Evolutionary conservation across 495 filamentous ascomycete species (phyloP), one percentile per base, ranked within the genome.

Genomic region (Hyphodiscus hymeniophilus): DNA sequence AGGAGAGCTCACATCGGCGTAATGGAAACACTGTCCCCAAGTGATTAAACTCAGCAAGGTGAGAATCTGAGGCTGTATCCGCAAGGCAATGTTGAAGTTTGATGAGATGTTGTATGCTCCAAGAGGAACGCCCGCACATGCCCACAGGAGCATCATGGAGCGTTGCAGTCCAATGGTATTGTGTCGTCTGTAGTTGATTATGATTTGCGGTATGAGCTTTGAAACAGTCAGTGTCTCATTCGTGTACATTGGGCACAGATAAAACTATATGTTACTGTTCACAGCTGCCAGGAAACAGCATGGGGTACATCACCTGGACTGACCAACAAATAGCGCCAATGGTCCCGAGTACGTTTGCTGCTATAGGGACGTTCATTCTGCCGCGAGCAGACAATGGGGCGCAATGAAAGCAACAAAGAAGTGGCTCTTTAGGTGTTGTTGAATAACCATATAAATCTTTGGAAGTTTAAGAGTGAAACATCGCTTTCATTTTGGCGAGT

Each of bases 101-200:
- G 71, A 60, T 3, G 78, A 71, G 38, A 83, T 78, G 52, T 82
- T 83, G 58, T 81, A 83, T 4, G 80, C 77, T 2, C 80, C 80
- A 0, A 84, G 70, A 7, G 80, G 76, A 5, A 82, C 72, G 0
- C 80, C 79, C 1, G 80, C 79, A 31, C 63, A 69, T 4, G 80
- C 80, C 80, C 80, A 84, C 15, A 81, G 63, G 15, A 82, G 65
- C 79, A 83, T 82, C 79, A 84, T 82, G 3, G 76, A 73, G 0
- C 69, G 66, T 43, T 81, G 79, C 0, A 84, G 60, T 10, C 80
- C 78, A 28, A 63, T 67, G 0, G 78, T 77, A 61, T 78, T 62
- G 48, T 82, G 75, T 18, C 79, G 61, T 16, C 72, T 69, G 50
- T 80, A 77, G 57, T 84, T 84, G 53, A 81, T 73, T 18, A 79